Conservation (phyloP, 441 rosid genomes). For the Hura crepitans region DNA sequence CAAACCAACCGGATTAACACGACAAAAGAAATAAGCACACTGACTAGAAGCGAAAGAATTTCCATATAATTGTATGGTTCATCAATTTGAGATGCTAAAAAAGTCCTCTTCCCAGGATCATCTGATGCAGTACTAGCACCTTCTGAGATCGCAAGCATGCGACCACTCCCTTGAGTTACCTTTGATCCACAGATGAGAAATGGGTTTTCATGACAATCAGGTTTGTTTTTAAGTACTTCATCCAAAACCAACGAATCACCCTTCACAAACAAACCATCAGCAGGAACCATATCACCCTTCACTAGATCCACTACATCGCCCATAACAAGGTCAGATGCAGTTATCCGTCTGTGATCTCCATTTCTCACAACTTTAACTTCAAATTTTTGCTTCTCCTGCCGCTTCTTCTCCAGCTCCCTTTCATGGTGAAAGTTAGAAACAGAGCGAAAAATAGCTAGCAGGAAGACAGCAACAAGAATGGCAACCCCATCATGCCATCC, state of each 20-base stretch:
- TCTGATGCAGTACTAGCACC: conserved; percentile 7
- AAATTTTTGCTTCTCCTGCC: background rate
- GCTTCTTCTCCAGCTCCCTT: conserved; percentile 15
- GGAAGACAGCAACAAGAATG: conserved; percentile 19
- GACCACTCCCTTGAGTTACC: conserved; percentile 24
- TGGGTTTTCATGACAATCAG: conserved; percentile 12
- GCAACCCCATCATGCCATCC: conserved; percentile 38
- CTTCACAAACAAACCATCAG: conserved; percentile 30
- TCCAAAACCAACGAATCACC: conserved; percentile 22
- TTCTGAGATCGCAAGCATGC: conserved; percentile 27
- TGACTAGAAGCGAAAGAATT: conserved; percentile 4
- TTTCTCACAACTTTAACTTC: conserved; percentile 23
- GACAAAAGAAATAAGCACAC: conserved; percentile 21
- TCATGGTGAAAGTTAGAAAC: conserved; percentile 7
- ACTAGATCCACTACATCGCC: conserved; percentile 32
- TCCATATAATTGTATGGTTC: conserved; percentile 14
- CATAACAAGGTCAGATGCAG: conserved; percentile 11
- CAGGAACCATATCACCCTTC: conserved; percentile 28
- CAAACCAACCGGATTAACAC: conserved; percentile 15
- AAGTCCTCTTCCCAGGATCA: background rate
- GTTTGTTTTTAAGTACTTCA: conserved; percentile 15
- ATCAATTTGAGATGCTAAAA: conserved; percentile 23
- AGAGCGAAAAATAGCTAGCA: conserved; percentile 19
- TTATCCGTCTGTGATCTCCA: background rate
- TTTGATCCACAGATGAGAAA: conserved; percentile 32